These are phyloP conservation scores for Emiliania huxleyi DNA, from an alignment of 78 protist genomes.

Conservation along the genomic window DNA sequence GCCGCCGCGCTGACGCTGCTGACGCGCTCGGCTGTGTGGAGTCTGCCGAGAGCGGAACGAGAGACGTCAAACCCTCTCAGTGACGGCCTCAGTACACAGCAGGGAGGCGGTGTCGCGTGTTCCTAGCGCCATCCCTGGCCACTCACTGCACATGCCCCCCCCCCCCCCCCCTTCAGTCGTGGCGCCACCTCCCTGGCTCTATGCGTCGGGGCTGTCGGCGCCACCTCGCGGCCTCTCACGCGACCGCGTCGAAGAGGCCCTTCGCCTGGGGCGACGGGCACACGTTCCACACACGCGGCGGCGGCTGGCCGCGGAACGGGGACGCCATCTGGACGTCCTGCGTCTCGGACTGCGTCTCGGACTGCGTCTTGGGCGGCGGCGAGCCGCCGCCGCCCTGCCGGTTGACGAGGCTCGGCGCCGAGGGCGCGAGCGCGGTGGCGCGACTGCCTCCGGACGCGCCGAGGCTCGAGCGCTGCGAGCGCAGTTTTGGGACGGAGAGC, in stretches of 20 bases:
- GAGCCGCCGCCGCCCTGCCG: not conserved
- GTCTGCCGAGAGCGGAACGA: no score
- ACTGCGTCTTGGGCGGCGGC: not conserved
- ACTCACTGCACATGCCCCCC: no score
- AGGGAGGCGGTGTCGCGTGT: no score
- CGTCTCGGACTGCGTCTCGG: not conserved
- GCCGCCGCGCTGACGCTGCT: no score
- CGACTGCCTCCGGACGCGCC: not conserved
- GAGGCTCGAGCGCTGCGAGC: not conserved
- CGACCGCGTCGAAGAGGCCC: not conserved
- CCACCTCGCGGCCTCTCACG: no score
- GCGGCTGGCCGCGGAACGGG: not conserved
- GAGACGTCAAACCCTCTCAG: no score
- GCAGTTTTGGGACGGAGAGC: not conserved
- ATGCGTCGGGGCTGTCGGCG: no score
- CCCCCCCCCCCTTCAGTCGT: no score
- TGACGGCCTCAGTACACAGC: no score
- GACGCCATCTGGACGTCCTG: not conserved
- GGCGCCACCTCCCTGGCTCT: no score
- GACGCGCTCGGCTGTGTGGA: no score
- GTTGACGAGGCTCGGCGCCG: not conserved
- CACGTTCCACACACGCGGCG: not conserved
- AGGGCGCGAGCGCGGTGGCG: not conserved
- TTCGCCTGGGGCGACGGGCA: not conserved
- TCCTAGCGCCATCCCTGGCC: no score